Evolutionary conservation across 805 yeast species (phyloP).

Genomic region (Ogataea allantospora): DNA sequence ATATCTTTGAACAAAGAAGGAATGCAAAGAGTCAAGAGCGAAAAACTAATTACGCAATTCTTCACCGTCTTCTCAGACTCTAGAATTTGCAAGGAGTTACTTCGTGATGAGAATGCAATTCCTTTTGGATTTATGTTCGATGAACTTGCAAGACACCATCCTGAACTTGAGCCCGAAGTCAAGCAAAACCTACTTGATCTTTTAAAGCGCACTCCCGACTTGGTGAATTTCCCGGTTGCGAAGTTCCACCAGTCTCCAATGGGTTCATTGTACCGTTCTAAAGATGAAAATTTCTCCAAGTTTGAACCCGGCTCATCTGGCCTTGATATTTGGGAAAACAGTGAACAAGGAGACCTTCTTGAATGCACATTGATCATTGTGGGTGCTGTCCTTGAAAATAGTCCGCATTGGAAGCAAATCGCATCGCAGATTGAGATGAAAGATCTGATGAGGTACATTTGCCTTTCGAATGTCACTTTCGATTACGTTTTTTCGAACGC

Average conservation of each 20-base stretch:
- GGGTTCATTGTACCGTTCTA: conserved; percentile 40
- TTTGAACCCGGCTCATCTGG: conserved; percentile 41
- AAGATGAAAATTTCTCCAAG: conserved; percentile 41
- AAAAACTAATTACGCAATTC: conserved; percentile 39
- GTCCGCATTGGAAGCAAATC: conserved; percentile 45
- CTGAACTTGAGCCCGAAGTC: conserved; percentile 62
- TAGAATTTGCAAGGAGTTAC: conserved; percentile 52
- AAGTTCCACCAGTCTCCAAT: conserved; percentile 42
- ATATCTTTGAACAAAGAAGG: conserved; percentile 77
- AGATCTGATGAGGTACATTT: conserved; percentile 48
- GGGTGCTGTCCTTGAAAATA: conserved; percentile 51
- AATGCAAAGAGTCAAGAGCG: conserved; percentile 48
- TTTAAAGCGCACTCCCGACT: conserved; percentile 43
- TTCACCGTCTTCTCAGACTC: conserved; percentile 50
- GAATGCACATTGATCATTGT: conserved; percentile 52
- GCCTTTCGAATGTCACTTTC: conserved; percentile 54
- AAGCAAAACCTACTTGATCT: conserved; percentile 45
- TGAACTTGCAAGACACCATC: conserved; percentile 80
- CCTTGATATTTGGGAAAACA: conserved; percentile 53
- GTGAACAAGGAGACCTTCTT: conserved; percentile 43
- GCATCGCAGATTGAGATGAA: conserved; percentile 39
- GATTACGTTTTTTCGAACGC: conserved; percentile 59
- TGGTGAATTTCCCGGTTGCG: conserved; percentile 39
- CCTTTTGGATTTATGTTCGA: conserved; percentile 69
- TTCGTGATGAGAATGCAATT: conserved; percentile 50